Evolutionary conservation across 345 rosid species (phyloP).

Genomic region (Eucalyptus pumila): DNA sequence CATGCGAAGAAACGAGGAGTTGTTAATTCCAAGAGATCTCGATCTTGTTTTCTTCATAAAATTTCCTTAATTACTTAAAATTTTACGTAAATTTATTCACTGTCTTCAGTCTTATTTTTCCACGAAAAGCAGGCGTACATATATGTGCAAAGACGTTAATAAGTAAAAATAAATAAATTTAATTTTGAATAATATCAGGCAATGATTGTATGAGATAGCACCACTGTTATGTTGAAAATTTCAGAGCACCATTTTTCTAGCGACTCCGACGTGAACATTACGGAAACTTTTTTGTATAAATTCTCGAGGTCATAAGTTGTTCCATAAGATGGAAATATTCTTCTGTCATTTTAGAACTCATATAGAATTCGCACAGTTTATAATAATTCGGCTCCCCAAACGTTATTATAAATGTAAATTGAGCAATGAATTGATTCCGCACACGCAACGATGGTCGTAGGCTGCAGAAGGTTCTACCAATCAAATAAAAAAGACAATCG

Average conservation of each 20-base stretch:
- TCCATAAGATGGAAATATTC: not conserved
- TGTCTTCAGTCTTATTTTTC: not conserved
- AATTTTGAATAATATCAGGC: not conserved
- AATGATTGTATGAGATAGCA: not conserved
- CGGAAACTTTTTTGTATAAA: not conserved
- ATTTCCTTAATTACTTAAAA: too few species aligned
- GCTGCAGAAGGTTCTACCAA: not conserved
- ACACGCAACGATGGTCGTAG: not conserved
- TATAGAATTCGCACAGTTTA: not conserved
- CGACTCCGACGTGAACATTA: not conserved
- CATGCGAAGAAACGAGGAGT: not conserved
- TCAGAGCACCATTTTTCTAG: not conserved
- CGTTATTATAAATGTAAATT: not conserved
- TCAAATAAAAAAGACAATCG: not conserved
- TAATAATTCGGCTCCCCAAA: not conserved
- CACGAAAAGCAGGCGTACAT: not conserved
- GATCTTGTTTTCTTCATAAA: not conserved
- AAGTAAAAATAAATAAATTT: not conserved
- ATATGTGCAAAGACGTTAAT: not conserved
- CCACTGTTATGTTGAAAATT: not conserved
- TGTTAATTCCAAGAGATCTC: not conserved
- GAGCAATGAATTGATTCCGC: not conserved
- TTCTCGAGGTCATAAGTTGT: not conserved
- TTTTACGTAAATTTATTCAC: too few species aligned
- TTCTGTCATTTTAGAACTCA: not conserved